These are phyloP conservation scores for Kickxella alabastrina DNA, from an alignment of 192 early-diverging fungal species.

Conservation along the genomic window DNA sequence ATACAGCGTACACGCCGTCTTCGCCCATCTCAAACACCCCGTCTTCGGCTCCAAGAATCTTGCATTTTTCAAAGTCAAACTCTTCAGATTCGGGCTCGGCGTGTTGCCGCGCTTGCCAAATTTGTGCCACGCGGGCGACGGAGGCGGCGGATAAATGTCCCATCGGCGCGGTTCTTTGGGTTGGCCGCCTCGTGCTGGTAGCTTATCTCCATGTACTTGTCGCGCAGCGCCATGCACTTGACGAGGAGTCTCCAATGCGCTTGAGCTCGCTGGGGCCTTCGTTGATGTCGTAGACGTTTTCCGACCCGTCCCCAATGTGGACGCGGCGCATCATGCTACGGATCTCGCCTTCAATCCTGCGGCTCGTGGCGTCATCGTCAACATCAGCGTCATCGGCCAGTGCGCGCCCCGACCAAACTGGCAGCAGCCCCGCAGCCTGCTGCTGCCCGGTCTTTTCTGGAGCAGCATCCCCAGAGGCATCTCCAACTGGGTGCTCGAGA, in stretches of 20 bases:
- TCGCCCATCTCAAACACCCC: slow-evolving; percentile 51
- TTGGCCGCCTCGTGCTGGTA: slow-evolving; percentile 75
- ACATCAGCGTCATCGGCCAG: neutral
- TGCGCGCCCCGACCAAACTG: slow-evolving; percentile 4
- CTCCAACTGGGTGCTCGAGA: slow-evolving; percentile 31
- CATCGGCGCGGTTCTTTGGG: slow-evolving; percentile 75
- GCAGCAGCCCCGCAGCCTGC: slow-evolving; percentile 18
- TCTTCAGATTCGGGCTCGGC: slow-evolving; percentile 4
- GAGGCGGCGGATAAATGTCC: slow-evolving; percentile 84
- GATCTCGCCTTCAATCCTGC: slow-evolving; percentile 35
- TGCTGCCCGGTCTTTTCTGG: neutral
- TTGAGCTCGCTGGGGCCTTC: slow-evolving; percentile 32
- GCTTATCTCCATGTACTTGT: slow-evolving; percentile 77
- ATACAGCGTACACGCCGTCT: slow-evolving; percentile 59
- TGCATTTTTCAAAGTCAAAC: slow-evolving; percentile 9
- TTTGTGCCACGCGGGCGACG: slow-evolving; percentile 66
- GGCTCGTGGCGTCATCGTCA: slow-evolving; percentile 26
- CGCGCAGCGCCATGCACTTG: slow-evolving; percentile 72
- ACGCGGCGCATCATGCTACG: slow-evolving; percentile 38
- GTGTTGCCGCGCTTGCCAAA: slow-evolving; percentile 14
- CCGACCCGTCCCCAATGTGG: slow-evolving; percentile 6
- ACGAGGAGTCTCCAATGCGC: slow-evolving; percentile 51
- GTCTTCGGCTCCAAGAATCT: slow-evolving; percentile 8
- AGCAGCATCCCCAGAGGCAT: slow-evolving; percentile 29
- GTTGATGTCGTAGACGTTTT: slow-evolving; percentile 21